Percentiles rank a stretch among this genome's conserved stretches.
Conservation (phyloP, 2,329 filamentous ascomycete genomes). For the Scedosporium dehoogii region DNA sequence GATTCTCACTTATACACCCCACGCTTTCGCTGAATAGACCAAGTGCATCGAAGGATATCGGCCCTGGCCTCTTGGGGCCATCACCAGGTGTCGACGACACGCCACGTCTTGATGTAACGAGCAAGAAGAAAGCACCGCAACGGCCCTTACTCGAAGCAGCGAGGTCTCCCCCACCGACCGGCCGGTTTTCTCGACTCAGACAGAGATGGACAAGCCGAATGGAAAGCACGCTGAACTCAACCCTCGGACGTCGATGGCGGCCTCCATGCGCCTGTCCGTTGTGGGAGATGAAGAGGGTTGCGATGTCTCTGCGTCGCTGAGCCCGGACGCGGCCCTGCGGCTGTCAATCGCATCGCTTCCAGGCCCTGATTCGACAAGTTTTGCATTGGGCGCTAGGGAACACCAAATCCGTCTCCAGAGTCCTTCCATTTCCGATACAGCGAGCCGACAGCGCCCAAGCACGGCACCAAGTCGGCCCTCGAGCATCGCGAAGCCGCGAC, state of each 20-base stretch:
- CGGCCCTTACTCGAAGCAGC: not conserved
- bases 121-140: no score
- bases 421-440: not conserved
- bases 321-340: not conserved
- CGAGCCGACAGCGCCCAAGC: conserved; percentile 9
- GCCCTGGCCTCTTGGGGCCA: not conserved
- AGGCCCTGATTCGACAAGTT: not conserved
- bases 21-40: not conserved
- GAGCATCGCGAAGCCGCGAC: conserved; percentile 39
- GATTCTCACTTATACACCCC: not conserved
- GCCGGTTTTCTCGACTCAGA: not conserved
- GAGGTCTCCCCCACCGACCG: not conserved
- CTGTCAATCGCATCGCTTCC: not conserved
- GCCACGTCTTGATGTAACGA: not conserved
- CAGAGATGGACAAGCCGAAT: not conserved
- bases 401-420: not conserved
- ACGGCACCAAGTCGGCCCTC: conserved; percentile 31
- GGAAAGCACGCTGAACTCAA: not conserved
- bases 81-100: not conserved
- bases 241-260: not conserved
- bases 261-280: conserved; percentile 2
- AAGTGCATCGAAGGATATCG: not conserved
- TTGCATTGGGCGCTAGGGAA: not conserved
- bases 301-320: not conserved
- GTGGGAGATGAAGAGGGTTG: conserved; percentile 2